Base-by-base conservation (phyloP, 192 early-diverging fungal genomes). In the Entomortierella parvispora region DNA sequence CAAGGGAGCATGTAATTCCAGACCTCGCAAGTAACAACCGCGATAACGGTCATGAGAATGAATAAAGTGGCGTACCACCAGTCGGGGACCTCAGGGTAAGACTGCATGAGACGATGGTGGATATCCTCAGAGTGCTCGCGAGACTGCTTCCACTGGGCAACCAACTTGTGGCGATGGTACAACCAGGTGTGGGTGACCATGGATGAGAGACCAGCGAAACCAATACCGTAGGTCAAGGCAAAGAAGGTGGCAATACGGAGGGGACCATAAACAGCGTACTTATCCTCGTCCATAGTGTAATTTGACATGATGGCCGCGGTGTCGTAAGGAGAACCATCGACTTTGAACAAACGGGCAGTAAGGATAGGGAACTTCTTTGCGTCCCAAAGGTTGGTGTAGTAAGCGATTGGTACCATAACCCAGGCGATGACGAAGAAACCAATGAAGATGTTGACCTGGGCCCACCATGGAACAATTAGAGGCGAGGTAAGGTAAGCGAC, bases 51-150 rank as follows among this genome's bases (percentile, higher is more conserved):
- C 53, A 65, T 69, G 2, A 71, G 0, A 5, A 58, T 34, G 52
- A 87, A 82, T 28, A 87, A 42, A 17, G 40, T 40, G 4, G 55
- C 46, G 56, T 87, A 87, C 86, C 82, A 84, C 77, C 66, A 83
- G 34, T 80, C 58, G 10, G 86, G 86, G 14, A 87, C 82, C 33
- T 86, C 84, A 32, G 62, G 53, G 66, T 86, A 86, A 14, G 80
- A 74, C n/a, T 80, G 79, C 91, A 94, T 94, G 11, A 94, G 64
- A 65, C 83, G 76, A 61, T 70, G 78, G 77, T 93, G 92, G 14
- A 90, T 83, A 55, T 67, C 65, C 40, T 80, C 71, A 52, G 69
- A 58, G 15, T 75, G 57, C 12, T 48, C 52, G 53, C 79, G 84
- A 45, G 67, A 53, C 4, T 34, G 53, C 42, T 58, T 68, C 57